Evolutionary conservation across 768 basidiomycete genomes (phyloP), one percentile per base, ranked within the genome.

Genomic region (Lyophyllum shimeji): DNA sequence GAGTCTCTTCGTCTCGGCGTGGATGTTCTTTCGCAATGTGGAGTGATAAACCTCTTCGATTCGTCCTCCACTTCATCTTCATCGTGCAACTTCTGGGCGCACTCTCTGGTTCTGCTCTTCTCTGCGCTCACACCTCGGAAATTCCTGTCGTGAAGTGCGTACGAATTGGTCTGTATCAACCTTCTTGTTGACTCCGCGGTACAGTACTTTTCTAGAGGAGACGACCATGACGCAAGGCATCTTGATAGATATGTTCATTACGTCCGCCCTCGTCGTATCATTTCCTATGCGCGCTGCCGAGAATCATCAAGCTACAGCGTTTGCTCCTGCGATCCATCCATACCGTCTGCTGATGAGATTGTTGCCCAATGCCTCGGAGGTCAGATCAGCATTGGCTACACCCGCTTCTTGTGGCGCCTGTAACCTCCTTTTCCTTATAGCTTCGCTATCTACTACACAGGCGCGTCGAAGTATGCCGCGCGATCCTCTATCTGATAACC

Each of bases 241-340:
- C 17, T 88, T 87, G 67, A 86, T 88, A 57, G 86, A 89, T 66
- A 84, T 86, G 79, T 87, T 88, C 68, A 79, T 82, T 60, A 87
- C 86, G 13, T 74, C 81, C 12, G 74, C 76, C 15, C 74, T 88
- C 39, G 79, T 83, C 42, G 67, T 86, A 13, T 74, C 87, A 6
- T 83, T 87, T n/a, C 78, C 88, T 58, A 87, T 89, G 85, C 67
- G 89, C 23, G 87, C 87, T 3, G 83, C 82, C 15, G 87, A 88
- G 69, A 88, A 88, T 68, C 86, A 87, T 60, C 71, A 74, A 24
- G 74, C 76, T 1, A 88, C 86, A 1, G 82, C 86, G 0, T 85
- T 87, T 62, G 86, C 86, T 18, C 87, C 87, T n/a, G 83, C 85
- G 58, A 27, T 43, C 47, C 8, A 24, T 23, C 25, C 44, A 70